These are phyloP conservation scores for Sporothrix brunneoviolacea DNA, from an alignment of 2,329 filamentous ascomycete genomes.

Conservation along the genomic window DNA sequence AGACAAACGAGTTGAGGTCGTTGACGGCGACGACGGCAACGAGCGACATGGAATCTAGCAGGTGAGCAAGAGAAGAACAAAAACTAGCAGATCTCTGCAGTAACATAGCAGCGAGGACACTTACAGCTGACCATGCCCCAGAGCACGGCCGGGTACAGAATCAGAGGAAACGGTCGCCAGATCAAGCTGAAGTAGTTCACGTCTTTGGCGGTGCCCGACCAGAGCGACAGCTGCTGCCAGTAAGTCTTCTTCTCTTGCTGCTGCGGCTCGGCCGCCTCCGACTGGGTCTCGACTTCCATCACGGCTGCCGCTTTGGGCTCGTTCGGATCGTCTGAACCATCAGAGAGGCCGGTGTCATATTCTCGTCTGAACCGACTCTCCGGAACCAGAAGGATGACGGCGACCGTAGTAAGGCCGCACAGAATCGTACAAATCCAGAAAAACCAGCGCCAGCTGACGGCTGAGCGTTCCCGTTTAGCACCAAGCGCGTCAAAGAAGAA, in stretches of 20 bases:
- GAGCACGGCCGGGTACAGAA: background rate
- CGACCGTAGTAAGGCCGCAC: background rate
- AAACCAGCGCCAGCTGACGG: background rate
- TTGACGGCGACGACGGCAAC: background rate
- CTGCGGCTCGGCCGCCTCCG: background rate
- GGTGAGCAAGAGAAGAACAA: background rate
- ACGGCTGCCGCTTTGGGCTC: background rate
- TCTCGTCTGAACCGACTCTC: background rate
- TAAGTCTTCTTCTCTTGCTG: too few relatives aligned
- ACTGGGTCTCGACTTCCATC: background rate
- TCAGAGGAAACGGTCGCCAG: background rate
- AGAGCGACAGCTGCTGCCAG: background rate
- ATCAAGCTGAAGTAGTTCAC: background rate
- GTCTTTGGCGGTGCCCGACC: background rate
- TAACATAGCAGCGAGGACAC: too few relatives aligned
- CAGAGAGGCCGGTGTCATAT: background rate
- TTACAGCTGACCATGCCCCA: background rate
- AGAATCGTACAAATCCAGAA: background rate
- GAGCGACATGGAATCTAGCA: background rate
- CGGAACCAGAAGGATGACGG: background rate
- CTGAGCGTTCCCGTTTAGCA: too few relatives aligned
- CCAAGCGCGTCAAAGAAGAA: too few relatives aligned
- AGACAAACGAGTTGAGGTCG: background rate
- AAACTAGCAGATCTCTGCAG: too few relatives aligned
- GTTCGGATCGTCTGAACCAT: background rate